Conservation (phyloP, 2,329 filamentous ascomycete genomes). For the Didymella pinodella region DNA sequence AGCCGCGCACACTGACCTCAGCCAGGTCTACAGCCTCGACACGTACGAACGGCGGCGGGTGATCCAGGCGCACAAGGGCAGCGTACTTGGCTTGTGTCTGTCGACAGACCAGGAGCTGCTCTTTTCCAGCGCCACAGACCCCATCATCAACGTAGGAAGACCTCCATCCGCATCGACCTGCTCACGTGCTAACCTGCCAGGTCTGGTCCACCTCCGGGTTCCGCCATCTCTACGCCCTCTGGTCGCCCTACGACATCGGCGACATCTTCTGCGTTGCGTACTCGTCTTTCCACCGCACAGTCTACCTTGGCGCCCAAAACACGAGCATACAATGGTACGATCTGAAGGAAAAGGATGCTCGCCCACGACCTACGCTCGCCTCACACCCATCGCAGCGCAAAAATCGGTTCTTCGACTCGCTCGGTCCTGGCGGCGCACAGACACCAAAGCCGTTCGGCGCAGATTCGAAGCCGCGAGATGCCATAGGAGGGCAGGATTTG, state of each 20-base stretch:
- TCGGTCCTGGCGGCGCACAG: conserved; percentile 80
- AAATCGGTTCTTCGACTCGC: conserved; percentile 92
- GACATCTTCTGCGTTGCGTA: conserved; percentile 97
- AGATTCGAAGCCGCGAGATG: conserved; percentile 58
- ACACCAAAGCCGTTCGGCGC: conserved; percentile 74
- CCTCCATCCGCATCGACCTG: background rate
- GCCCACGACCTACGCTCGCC: conserved; percentile 68
- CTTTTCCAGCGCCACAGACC: conserved; percentile 92
- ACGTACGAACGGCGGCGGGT: conserved; percentile 82
- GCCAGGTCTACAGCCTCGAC: conserved; percentile 76
- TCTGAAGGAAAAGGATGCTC: conserved; percentile 68
- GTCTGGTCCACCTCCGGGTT: conserved; percentile 84
- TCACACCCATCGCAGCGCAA: conserved; percentile 78
- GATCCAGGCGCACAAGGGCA: conserved; percentile 89
- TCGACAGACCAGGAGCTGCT: conserved; percentile 77
- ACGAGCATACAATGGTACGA: conserved; percentile 94
- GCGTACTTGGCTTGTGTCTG: conserved; percentile 84
- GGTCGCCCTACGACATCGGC: conserved; percentile 91
- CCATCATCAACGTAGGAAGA: conserved; percentile 77
- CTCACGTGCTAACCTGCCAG: conserved; percentile 42
- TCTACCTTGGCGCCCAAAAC: conserved; percentile 93
- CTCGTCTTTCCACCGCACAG: conserved; percentile 76
- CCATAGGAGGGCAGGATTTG: conserved; percentile 69
- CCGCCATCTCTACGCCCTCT: conserved; percentile 83
- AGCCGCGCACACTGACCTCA: conserved; percentile 46